Percentiles rank a stretch among this genome's conserved stretches.
Conservation (phyloP, 305 asterid species). For the Fraxinus velutina region DNA sequence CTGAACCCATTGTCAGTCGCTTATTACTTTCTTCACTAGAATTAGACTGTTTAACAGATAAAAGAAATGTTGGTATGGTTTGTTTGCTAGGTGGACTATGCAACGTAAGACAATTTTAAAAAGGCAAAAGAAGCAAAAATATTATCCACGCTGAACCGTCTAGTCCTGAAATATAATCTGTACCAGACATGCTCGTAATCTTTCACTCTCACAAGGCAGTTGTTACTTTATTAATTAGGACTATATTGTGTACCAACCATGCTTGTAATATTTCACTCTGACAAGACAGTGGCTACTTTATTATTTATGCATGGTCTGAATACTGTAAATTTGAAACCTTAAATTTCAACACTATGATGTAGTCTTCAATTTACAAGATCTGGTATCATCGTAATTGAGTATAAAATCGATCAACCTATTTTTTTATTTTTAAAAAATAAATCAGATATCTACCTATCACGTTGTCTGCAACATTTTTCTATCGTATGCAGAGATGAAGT, state of each 20-base stretch:
- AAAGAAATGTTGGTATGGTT: background rate
- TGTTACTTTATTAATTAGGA: background rate
- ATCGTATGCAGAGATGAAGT: slow-evolving; percentile 52
- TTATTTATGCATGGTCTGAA: background rate
- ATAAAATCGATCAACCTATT: background rate
- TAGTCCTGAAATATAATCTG: background rate
- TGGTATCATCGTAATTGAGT: background rate
- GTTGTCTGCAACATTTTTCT: background rate
- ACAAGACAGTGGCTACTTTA: background rate
- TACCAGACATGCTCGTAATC: background rate
- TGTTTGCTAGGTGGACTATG: background rate
- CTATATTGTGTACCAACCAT: background rate
- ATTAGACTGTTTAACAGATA: background rate
- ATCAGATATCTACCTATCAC: background rate
- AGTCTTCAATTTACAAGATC: background rate
- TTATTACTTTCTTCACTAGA: background rate
- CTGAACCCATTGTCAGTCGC: background rate
- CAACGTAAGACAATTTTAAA: background rate
- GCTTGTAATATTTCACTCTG: background rate
- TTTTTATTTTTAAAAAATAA: no score
- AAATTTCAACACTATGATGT: background rate
- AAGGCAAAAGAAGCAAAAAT: background rate
- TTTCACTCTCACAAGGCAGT: background rate
- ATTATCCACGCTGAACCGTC: background rate
- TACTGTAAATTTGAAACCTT: background rate